A percentile compares a stretch with the other conserved stretches of the same genome.
phyloP scores from a whole-genome alignment of 176 grass and related monocot genomes.

The Paspalum notatum region DNA sequence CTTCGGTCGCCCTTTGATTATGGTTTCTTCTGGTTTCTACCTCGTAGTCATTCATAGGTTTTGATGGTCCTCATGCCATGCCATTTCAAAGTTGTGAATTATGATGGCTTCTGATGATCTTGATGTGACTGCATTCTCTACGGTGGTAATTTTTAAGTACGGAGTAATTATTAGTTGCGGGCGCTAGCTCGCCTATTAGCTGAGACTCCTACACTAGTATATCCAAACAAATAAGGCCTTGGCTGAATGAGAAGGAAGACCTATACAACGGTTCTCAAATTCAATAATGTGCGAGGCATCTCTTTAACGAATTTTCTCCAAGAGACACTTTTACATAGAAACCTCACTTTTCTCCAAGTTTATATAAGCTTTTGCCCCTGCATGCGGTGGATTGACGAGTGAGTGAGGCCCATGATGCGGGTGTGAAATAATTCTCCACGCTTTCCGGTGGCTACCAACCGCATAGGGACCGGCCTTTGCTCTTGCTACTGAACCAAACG shows the following conservation, averaged over 20 bases:
- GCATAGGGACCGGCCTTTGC: background rate
- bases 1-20: background rate
- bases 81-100: background rate
- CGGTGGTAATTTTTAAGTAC: too few species aligned
- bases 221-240: too few species aligned
- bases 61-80: background rate
- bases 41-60: background rate
- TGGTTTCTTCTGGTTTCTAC: background rate
- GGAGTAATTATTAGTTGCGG: too few species aligned
- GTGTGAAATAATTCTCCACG: background rate
- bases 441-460: constrained; percentile 14
- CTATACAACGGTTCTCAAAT: too few species aligned
- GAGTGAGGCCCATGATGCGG: background rate
- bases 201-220: too few species aligned
- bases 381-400: background rate
- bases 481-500: background rate
- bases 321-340: background rate
- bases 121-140: background rate
- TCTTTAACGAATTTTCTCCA: background rate
- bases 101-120: background rate
- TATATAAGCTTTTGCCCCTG: too few species aligned
- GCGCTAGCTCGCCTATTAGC: too few species aligned
- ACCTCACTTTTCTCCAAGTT: background rate
- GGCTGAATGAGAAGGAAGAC: too few species aligned
- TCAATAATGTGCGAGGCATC: background rate